Conservation (phyloP, 345 rosid species). For the Turnera subulata region DNA sequence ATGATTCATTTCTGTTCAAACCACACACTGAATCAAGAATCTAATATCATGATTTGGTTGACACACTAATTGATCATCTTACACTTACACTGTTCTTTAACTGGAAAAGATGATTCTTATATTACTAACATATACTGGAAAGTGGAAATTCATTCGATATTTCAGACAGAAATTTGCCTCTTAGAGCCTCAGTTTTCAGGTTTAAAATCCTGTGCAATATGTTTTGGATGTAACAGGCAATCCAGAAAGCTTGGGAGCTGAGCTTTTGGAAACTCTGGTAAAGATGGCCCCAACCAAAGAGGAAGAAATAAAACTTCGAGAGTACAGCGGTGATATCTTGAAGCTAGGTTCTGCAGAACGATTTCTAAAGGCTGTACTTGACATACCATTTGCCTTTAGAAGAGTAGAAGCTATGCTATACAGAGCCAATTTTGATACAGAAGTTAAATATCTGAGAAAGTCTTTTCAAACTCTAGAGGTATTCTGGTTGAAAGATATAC, state of each 20-base stretch:
- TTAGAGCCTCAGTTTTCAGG: conserved; percentile 1
- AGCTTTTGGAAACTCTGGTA: conserved; percentile 89
- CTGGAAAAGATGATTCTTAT: too few relatives aligned
- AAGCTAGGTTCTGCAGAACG: conserved; percentile 91
- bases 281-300: conserved; percentile 99
- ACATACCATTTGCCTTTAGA: conserved; percentile 87
- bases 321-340: conserved; percentile 58
- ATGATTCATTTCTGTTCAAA: too few relatives aligned
- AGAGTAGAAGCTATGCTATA: conserved; percentile 97
- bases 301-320: conserved; percentile 92
- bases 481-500: conserved; percentile 2
- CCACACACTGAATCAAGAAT: too few relatives aligned
- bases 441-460: conserved; percentile 77
- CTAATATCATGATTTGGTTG: too few relatives aligned
- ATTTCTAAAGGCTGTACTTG: conserved; percentile 84
- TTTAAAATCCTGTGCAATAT: conserved; percentile 7
- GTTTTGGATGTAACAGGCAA: conserved; percentile 53
- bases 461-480: conserved; percentile 93
- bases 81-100: too few relatives aligned
- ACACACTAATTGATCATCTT: too few relatives aligned
- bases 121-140: too few relatives aligned
- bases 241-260: conserved; percentile 82
- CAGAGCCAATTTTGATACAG: conserved; percentile 90
- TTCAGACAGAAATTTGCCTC: not conserved
- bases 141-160: not conserved